Base-by-base conservation (phyloP, 371 early-diverging fungal genomes). In the Rhizopus sp. region DNA sequence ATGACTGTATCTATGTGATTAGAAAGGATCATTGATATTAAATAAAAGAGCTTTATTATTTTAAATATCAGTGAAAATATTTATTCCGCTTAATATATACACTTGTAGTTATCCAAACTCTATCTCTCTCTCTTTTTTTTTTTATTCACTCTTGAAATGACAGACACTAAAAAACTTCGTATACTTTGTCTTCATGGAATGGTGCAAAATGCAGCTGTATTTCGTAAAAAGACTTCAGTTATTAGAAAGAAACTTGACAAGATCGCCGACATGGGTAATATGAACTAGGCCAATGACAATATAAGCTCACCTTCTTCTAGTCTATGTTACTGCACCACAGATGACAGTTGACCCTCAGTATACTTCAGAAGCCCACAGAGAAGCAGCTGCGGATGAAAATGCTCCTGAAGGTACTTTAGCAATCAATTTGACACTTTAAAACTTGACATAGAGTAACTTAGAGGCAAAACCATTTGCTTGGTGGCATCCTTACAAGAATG, bases 131-230 rank as follows among this genome's bases (percentile, higher is more conserved):
- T 38, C 39, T 13, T 38, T n/a, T n/a, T n/a, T n/a, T n/a, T n/a
- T 38, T 10, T 38, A 8, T 10, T 42, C 16, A 6, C 42, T 16
- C 5, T 13, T 42, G 42, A 42, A 42, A 73, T 73, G 73, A 65
- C 63, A 16, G 37, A 52, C 7, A 17, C 55, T 2, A 66, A 60
- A 23, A 77, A 77, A 40, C 44, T 78, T 15, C 73, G 84, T 47
- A 85, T 91, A 37, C 81, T 91, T 17, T 88, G 88, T 53, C 77
- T 91, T 34, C 92, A 91, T 68, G 92, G 92, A 30, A 88, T 86
- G 75, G 79, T 84, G 16, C 91, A 92, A 68, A 90, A 90, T 63
- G 85, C 80, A 0, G 30, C 67, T 7, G 77, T 88, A 2, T 89
- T 89, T 61, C 73, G 82, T 15, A 83, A 85, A 50, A 83, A 86